Base-by-base conservation (phyloP, 345 rosid genomes). In the Eucalyptus pauciflora region DNA sequence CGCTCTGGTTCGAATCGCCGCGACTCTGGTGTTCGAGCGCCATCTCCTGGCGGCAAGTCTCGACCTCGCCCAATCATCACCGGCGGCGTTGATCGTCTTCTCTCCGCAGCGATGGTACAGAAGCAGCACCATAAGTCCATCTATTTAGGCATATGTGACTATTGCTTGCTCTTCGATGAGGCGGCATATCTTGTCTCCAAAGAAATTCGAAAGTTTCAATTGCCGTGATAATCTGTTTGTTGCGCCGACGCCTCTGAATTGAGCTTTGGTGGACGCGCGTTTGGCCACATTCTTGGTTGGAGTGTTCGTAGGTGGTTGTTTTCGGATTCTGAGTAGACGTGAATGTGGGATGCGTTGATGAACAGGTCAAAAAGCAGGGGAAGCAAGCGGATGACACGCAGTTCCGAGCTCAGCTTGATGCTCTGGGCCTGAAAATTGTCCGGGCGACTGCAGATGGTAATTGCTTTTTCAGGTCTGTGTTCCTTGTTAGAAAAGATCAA, bases 391-490 rank as follows among this genome's bases (percentile, higher is more conserved):
- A 95, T 91, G 80, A 88, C 85, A 90, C 96, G 88, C 95, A 94
- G 76, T 94, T 96, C 85, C 93, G 91, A 50, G 88, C 93, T 51
- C 97, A 96, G 93, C 94, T 96, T 80, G 97, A 97, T 71, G 87
- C 92, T 20, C 93, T 94, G 90, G 97, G 97, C 18, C 94, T 97
- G 79, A 92, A 95, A 91, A 94, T 96, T 49, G 91, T 96, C 89
- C 93, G 95, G 89, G 95, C 96, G 43, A 96, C 98, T 33, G 93
- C 99, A 41, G 99, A 97, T 88, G 99, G 99, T 92, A 97, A 96
- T 92, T 96, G 98, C 92, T 95, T 97, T 91, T 97, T 97, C 98
- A 97, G 99, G 99, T 97, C 90, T 67, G 96, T 94, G 91, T 89
- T 62, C 90, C 24, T 48, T 27, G 86, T 67, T 67, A 14, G 51